Conservation (phyloP, 306 rosid species). For the Senna tora region DNA sequence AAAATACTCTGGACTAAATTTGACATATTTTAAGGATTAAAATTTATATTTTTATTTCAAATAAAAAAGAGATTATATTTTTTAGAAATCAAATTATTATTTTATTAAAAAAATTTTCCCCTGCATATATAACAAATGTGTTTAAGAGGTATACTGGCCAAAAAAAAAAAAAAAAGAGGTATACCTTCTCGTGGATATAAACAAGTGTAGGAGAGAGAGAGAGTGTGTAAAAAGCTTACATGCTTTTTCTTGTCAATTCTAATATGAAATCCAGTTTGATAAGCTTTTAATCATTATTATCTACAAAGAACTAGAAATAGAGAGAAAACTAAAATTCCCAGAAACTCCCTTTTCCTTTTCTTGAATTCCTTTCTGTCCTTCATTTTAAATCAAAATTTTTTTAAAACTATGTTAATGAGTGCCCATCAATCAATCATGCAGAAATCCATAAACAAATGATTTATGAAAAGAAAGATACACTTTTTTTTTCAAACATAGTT, state of each 20-base stretch:
- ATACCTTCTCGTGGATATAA: conserved; percentile 53
- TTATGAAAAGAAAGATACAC: conserved; percentile 56
- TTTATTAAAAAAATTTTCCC: no score
- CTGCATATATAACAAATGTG: conserved; percentile 35
- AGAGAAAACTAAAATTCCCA: conserved; percentile 17
- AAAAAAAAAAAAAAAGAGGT: no score
- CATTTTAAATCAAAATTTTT: conserved; percentile 2
- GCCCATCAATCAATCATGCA: conserved; percentile 82
- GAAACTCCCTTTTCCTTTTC: conserved; percentile 37
- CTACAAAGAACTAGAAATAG: conserved; percentile 35
- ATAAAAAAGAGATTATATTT: no score
- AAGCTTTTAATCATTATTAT: conserved; percentile 49
- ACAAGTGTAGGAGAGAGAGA: conserved; percentile 48
- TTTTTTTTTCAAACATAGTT: conserved; percentile 62
- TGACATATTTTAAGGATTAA: no score
- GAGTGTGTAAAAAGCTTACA: conserved; percentile 60
- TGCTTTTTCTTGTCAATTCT: conserved; percentile 72
- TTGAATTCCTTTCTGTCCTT: conserved; percentile 27
- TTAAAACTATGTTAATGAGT: conserved; percentile 61
- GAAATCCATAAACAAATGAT: conserved; percentile 90
- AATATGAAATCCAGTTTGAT: conserved; percentile 49
- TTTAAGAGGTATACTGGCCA: no score
- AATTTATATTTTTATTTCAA: no score
- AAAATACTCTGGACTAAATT: no score
- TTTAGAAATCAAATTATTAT: no score